Base-by-base conservation (phyloP, 345 rosid genomes). In the Combretum micranthum region DNA sequence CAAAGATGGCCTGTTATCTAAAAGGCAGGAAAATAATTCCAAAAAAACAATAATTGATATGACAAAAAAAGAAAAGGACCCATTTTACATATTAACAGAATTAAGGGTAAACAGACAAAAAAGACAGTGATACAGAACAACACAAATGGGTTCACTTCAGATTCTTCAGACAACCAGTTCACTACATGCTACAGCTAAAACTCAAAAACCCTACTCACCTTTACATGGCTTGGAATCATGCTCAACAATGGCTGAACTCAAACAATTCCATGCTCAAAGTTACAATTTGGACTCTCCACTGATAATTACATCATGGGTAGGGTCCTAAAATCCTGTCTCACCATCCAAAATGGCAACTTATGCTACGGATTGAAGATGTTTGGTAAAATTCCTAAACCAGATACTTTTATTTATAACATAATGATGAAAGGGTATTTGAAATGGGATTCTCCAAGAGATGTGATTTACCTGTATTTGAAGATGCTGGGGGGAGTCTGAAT, bases 401-500 rank as follows among this genome's bases (percentile, higher is more conserved):
- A 77, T 51, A 59, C 70, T 16, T 74, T 80, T 62, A 52, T 77
- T 50, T 77, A 74, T 44, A 80, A 77, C 47, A 70, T 64, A 26
- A 14, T 74, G 22, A 56, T 75, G 21, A 70, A 52, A 50, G 74
- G 67, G 9, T 57, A 61, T 55, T 50, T 67, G 59, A 74, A 67
- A 19, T 18, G 23, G 55, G 60, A 56, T 0, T 46, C 51, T 16
- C 71, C 71, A 56, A 13, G 42, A 17, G n/a, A 50, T 47, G 68
- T 63, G 68, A 22, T 74, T 55, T 47, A 72, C 45, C 17, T 78
- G 19, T 75, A 78, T 66, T 55, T 60, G 20, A 64, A 48, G 13
- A 59, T 72, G 75, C 54, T 79, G 68, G 63, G 53, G 47, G n/a
- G 52, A 63, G 44, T 70, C 56, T 32, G 39, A 1, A 32, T 32